These are phyloP conservation scores for Musa itinerans DNA, from an alignment of 176 grass and related monocot genomes.

Conservation along the genomic window DNA sequence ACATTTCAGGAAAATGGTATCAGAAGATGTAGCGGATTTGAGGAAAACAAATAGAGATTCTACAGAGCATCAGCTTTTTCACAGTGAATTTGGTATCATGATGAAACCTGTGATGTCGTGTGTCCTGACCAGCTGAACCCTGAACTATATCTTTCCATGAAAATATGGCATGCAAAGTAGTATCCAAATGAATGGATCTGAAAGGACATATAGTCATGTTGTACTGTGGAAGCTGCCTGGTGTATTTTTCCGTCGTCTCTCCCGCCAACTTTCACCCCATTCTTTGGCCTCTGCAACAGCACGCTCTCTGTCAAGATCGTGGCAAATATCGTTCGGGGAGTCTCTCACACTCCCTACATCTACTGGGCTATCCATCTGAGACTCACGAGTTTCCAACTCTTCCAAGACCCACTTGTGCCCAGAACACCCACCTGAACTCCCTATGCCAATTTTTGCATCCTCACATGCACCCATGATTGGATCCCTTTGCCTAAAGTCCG, in stretches of 20 bases:
- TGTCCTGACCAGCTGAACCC: neutral
- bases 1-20: neutral
- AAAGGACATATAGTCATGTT: constrained; percentile 9
- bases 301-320: constrained; percentile 10
- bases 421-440: constrained; percentile 50
- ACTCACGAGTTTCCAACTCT: constrained; percentile 29
- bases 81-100: constrained; percentile 2
- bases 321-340: constrained; percentile 19
- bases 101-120: neutral
- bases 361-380: constrained; percentile 52
- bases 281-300: constrained; percentile 30
- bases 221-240: constrained; percentile 32
- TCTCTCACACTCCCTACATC: constrained; percentile 39
- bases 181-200: neutral
- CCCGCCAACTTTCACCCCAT: constrained; percentile 56
- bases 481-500: constrained; percentile 48
- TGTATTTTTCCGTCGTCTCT: constrained; percentile 23
- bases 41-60: neutral
- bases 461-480: constrained; percentile 26
- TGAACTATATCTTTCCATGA: neutral
- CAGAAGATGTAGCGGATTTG: neutral
- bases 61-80: neutral
- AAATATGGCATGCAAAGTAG: neutral
- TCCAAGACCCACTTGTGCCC: constrained; percentile 57
- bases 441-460: constrained; percentile 34